Base-by-base conservation (phyloP, 1,284 basidiomycete genomes). In the Microbotryum intermedium region DNA sequence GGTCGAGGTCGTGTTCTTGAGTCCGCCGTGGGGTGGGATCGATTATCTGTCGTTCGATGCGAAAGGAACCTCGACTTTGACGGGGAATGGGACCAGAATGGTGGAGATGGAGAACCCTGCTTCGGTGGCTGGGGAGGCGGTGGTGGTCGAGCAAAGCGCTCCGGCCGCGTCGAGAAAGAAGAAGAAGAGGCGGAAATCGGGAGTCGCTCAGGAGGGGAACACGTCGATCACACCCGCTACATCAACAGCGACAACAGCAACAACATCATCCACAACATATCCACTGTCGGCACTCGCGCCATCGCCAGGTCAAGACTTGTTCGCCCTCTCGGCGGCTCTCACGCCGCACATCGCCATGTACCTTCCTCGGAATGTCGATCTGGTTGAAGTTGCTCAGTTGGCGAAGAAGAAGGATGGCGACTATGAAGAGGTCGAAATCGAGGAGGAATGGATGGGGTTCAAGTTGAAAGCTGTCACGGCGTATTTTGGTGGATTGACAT, bases 11-110 rank as follows among this genome's bases (percentile, higher is more conserved):
- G 83, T 94, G 16, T 97, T 97, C 73, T 81, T 94, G 44, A 91
- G 88, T 64, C 92, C 92, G 1, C 92, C 91, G 0, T 95, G 90
- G 90, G 92, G 91, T 67, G 87, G 88, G 26, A 86, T 86, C 5
- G 80, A 80, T 4, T 90, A 90, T 70, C 47, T 52, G n/a, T 50
- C 42, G 3, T 20, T 53, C 23, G 54, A 34, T 16, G 21, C 58
- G 13, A 18, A 21, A 1, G 28, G n/a, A 25, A 1, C 39, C 52
- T n/a, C 16, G 21, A 39, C 50, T 18, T 46, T 23, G 42, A 30
- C 43, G 34, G 34, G 34, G 34, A 10, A 39, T 4, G 6, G 34
- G 34, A 13, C 10, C 3, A 39, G 18, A 16, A 18, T 39, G 34
- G 13, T 18, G 3, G 34, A 39, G 34, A 39, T 16, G 34, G 34